Conservation (phyloP, 495 filamentous ascomycete genomes). For the Xylaria bambusicola region DNA sequence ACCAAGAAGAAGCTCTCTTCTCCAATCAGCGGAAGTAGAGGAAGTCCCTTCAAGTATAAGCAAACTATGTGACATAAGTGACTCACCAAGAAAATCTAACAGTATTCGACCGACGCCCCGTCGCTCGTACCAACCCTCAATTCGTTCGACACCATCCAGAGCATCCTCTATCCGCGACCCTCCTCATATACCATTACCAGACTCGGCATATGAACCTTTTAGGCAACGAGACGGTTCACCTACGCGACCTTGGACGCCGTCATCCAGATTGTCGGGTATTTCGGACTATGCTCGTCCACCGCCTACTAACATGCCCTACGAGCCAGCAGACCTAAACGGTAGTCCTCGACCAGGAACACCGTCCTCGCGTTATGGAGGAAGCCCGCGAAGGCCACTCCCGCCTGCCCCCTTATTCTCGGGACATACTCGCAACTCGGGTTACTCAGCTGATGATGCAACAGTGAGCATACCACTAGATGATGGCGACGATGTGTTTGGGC, state of each 20-base stretch:
- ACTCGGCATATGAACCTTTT: slow-evolving; percentile 47
- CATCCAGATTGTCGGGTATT: slow-evolving; percentile 50
- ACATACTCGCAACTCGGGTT: slow-evolving; percentile 38
- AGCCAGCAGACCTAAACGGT: slow-evolving; percentile 85
- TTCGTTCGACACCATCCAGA: slow-evolving; percentile 46
- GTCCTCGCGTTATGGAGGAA: slow-evolving; percentile 81
- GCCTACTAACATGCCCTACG: slow-evolving; percentile 69
- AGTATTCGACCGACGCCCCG: slow-evolving; percentile 39
- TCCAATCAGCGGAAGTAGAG: slow-evolving; percentile 11
- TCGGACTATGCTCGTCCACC: slow-evolving; percentile 70
- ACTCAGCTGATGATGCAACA: slow-evolving; percentile 54
- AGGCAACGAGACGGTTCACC: slow-evolving; percentile 45
- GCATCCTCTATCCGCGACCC: slow-evolving; percentile 46
- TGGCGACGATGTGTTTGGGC: slow-evolving; percentile 64
- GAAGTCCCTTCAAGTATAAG: slow-evolving; percentile 10
- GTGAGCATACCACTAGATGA: slow-evolving; percentile 62
- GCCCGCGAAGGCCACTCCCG: slow-evolving; percentile 83
- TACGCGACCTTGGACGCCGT: slow-evolving; percentile 72
- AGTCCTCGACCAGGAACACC: slow-evolving; percentile 88
- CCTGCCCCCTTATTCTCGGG: slow-evolving; percentile 81
- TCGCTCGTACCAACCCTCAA: slow-evolving; percentile 52
- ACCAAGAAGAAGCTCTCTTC: slow-evolving; percentile 39
- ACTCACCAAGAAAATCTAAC: slow-evolving; percentile 41
- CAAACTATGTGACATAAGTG: slow-evolving; percentile 18
- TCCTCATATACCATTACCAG: slow-evolving; percentile 49